Base-by-base conservation (phyloP, 2,329 filamentous ascomycete species). In the Microsporum canis region DNA sequence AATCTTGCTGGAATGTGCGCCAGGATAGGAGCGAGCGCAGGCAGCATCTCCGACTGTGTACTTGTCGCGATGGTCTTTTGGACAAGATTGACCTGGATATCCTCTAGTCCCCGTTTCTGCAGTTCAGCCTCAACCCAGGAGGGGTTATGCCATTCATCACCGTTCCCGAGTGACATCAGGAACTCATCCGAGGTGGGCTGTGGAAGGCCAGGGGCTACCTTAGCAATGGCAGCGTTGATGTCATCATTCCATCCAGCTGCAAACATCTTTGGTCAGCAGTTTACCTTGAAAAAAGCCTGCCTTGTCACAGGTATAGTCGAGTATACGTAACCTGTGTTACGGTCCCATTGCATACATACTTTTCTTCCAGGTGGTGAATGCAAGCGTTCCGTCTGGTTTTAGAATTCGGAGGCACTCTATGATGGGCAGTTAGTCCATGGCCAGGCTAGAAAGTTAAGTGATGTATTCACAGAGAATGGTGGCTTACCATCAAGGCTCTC, bases 351-450 rank as follows among this genome's bases (percentile, higher is more conserved):
- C 12, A 38, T 31, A 61, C 60, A 39, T 58, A 61, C 60, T 49
- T 51, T 61, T 51, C 17, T 61, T 58, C 60, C 60, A 61, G 38
- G 55, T 58, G n/a, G 60, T 61, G 33, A 61, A 61, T 38, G 41
- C 60, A 34, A 61, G 29, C 17, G 60, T 61, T 34, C 60, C 60
- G 10, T 55, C 60, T 10, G 60, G 60, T 34, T 41, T 58, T 31
- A 61, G 55, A 49, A 61, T 58, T 17, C 60, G 60, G 23, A 61
- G 60, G 8, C 60, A 61, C 47, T 61, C 60, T 61, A 14, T 53
- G 4, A 27, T 27, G 49, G 36, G 8, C 45, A 17, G 23, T 61
- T 41, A 61, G 60, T 43, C 34, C 39, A 33, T 17, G 39, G 3
- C 29, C 34, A 36, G 8, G 23, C 31, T 43, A 43, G 10, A n/a